Base-by-base conservation (phyloP, 208 protist species). In the Acanthamoeba royreba region DNA sequence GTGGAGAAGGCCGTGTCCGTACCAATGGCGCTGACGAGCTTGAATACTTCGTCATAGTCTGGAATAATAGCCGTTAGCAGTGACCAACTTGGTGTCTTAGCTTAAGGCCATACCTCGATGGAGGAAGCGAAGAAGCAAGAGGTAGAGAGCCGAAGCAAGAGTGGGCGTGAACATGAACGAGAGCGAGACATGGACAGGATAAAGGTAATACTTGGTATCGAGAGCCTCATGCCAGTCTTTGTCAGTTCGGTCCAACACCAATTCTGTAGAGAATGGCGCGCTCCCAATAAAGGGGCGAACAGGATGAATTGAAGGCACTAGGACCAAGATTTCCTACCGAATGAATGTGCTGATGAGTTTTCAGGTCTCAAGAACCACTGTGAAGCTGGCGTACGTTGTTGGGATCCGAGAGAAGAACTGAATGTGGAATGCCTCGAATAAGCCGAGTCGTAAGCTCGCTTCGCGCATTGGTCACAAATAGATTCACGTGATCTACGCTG, bases 71-170 rank as follows among this genome's bases (percentile, higher is more conserved):
- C n/a, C n/a, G n/a, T n/a, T n/a, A n/a, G n/a, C n/a, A n/a, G n/a
- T n/a, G n/a, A n/a, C n/a, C n/a, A n/a, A n/a, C n/a, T n/a, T n/a
- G n/a, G n/a, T n/a, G n/a, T n/a, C n/a, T n/a, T n/a, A n/a, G n/a
- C 53, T 61, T 28, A 61, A 61, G n/a, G 53, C 19, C 53, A 28
- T 61, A 61, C 53, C 53, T 58, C 97, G 95, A 85, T 97, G 96
- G 58, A 98, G 96, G 85, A 98, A 98, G 91, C 98, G 97, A 86
- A 98, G 94, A 42, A 98, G 97, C 28, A 98, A 95, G 43, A 98
- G 98, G 95, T 99, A 99, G 11, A 99, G 96, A 17, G 98, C 97
- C 17, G 98, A 98, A 31, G 95, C 94, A 45, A 99, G 96, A 33
- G 97, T 97, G 9, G 96, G 96, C 25, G 98, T 95, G 35, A 97